Evolutionary conservation across 805 yeast genomes (phyloP).

Genomic region (Barnettozyma siamensis): DNA sequence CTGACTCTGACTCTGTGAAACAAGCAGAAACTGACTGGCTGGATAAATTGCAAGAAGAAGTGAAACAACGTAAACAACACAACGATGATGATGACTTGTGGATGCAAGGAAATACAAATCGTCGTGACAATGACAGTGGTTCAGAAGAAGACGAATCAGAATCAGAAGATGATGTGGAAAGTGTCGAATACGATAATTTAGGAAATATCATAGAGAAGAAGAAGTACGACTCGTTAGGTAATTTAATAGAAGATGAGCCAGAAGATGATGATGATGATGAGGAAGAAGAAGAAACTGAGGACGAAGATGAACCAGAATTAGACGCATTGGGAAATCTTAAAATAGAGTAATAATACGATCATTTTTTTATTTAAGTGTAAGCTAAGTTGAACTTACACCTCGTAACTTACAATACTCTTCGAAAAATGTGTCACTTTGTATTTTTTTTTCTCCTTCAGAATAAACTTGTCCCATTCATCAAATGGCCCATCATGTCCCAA

Average conservation of each 20-base stretch:
- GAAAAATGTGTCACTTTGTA: not conserved
- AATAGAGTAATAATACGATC: constrained; percentile 1
- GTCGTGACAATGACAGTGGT: constrained; percentile 30
- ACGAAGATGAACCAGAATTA: constrained; percentile 14
- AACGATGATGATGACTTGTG: constrained; percentile 59
- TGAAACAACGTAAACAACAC: constrained; percentile 51
- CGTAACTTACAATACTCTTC: too few relatives aligned
- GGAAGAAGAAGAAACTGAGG: constrained; percentile 4
- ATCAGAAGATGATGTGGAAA: constrained; percentile 13
- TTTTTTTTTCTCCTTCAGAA: not conserved
- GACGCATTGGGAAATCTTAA: constrained; percentile 20
- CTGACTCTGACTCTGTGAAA: constrained; percentile 70
- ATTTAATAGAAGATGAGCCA: constrained; percentile 12
- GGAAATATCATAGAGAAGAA: constrained; percentile 4
- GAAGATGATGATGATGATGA: constrained; percentile 10
- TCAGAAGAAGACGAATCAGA: constrained; percentile 23
- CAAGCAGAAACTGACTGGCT: constrained; percentile 74
- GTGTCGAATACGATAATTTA: constrained; percentile 20
- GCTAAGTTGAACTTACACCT: too few relatives aligned
- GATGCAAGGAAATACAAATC: constrained; percentile 75
- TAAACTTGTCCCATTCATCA: not conserved
- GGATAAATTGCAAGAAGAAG: constrained; percentile 59
- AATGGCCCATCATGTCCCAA: not conserved
- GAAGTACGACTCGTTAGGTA: constrained; percentile 18
- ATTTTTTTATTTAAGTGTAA: too few relatives aligned